Percentiles rank a stretch among this genome's conserved stretches.
Evolutionary conservation across 1,139 yeast genomes (phyloP).

Genomic region (Diutina siamensis): DNA sequence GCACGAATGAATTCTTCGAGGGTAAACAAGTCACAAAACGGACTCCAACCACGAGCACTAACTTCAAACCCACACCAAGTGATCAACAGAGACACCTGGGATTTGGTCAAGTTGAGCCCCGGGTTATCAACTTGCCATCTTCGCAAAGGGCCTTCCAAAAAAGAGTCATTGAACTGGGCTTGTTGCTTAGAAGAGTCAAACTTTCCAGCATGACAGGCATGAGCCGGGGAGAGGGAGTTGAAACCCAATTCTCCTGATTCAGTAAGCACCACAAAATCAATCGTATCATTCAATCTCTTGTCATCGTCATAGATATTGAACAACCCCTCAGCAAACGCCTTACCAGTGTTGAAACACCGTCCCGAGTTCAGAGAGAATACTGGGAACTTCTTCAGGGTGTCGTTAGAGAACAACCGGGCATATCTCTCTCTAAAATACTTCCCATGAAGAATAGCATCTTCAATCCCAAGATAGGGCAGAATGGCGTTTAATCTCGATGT

Average conservation of each 20-base stretch:
- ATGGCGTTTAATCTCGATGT: constrained; percentile 18
- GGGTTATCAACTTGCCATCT: constrained; percentile 11
- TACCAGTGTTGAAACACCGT: constrained; percentile 20
- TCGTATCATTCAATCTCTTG: constrained; percentile 13
- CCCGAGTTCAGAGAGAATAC: constrained; percentile 24
- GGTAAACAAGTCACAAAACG: constrained; percentile 41
- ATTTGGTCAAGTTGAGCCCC: background rate
- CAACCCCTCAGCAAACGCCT: constrained; percentile 24
- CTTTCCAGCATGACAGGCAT: constrained; percentile 14
- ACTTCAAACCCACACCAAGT: constrained; percentile 44
- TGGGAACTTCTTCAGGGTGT: constrained; percentile 15
- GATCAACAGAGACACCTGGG: constrained; percentile 9
- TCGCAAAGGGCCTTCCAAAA: constrained; percentile 23
- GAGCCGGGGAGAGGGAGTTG: constrained; percentile 20
- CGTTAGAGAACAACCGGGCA: constrained; percentile 15
- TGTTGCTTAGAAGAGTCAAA: too few relatives aligned
- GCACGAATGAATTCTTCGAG: constrained; percentile 34
- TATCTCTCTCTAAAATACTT: constrained; percentile 23
- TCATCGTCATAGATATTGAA: constrained; percentile 12
- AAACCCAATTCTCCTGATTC: constrained; percentile 20
- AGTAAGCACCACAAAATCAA: constrained; percentile 14
- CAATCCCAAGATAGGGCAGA: constrained; percentile 20
- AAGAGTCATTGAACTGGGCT: constrained; percentile 14
- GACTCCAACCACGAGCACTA: constrained; percentile 35
- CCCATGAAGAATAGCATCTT: constrained; percentile 24